Evolutionary conservation across 345 rosid species (phyloP).

Genomic region (Gossypium thurberi): DNA sequence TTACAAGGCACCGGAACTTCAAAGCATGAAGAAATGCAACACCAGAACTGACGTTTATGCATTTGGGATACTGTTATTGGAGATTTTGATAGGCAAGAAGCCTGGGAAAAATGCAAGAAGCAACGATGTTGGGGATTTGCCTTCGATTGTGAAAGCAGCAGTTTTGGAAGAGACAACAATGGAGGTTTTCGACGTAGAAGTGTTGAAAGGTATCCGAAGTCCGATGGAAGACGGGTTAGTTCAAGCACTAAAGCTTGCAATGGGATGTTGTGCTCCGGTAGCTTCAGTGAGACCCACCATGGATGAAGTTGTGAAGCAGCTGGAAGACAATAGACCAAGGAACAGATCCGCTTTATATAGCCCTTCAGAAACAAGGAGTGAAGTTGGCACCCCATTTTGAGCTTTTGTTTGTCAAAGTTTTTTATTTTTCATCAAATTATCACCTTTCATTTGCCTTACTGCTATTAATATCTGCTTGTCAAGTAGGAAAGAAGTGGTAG

Average conservation of each 20-base stretch:
- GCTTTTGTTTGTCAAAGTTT: slow-evolving; percentile 7
- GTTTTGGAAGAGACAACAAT: slow-evolving; percentile 92
- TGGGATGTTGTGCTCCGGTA: slow-evolving; percentile 99
- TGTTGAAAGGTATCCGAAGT: slow-evolving; percentile 75
- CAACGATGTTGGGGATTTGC: slow-evolving; percentile 61
- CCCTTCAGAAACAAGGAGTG: slow-evolving; percentile 85
- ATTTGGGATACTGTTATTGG: slow-evolving; percentile 82
- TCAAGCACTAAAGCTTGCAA: slow-evolving; percentile 92
- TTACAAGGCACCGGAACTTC: slow-evolving; percentile 94
- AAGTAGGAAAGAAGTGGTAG: slow-evolving; percentile 9
- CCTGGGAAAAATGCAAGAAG: slow-evolving; percentile 74
- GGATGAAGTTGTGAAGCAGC: slow-evolving; percentile 94
- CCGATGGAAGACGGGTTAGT: slow-evolving; percentile 97
- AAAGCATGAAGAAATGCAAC: slow-evolving; percentile 90
- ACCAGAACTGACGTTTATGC: slow-evolving; percentile 92
- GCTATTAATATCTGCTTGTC: slow-evolving; percentile 7
- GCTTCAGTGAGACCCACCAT: slow-evolving; percentile 82
- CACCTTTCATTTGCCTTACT: slow-evolving; percentile 7
- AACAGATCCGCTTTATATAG: slow-evolving; percentile 93
- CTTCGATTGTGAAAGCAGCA: slow-evolving; percentile 84
- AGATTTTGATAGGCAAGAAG: slow-evolving; percentile 84
- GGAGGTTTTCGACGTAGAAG: slow-evolving; percentile 89
- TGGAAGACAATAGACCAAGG: slow-evolving; percentile 95
- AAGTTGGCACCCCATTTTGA: slow-evolving; percentile 74
- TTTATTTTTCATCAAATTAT: slow-evolving; percentile 10